Evolutionary conservation across 805 yeast species (phyloP), one percentile per base, ranked within the genome.

Genomic region (Schwanniomyces vanrijiae): DNA sequence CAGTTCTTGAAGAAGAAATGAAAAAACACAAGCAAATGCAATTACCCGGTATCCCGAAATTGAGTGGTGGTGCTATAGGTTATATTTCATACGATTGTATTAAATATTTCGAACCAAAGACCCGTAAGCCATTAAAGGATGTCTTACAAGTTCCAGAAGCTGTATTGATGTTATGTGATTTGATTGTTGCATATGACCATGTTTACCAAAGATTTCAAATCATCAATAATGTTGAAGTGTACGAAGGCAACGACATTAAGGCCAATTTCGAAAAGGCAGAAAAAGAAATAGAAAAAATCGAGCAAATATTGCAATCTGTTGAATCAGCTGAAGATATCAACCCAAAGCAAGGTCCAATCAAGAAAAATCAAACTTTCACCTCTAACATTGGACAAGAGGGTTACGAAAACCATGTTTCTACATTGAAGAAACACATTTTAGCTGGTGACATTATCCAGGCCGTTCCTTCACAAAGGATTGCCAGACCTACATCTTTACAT

Each of bases 51-150:
- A 72, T 91, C 42, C 89, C 96, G 11, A 81, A 78, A 52, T 71
- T 90, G 48, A 84, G 91, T 56, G 99, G 99, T 48, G 99, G 99
- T 53, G 98, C 98, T 5, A 79, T 92, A 45, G 99, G 99, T 1
- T 94, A 90, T 63, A 83, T 94, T 38, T 89, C 97, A 1, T 94
- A 94, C 60, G 99, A 94, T 66, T 94, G 99, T 73, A 87, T 94
- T 60, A 88, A 90, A 64, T 94, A 94, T 68, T 94, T 94, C 56
- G 99, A 94, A 70, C 99, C 99, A 49, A 84, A 78, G 56, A 92
- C 98, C 1, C 78, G 77, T 50, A 80, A 88, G 53, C 77, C 77
- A 3, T 74, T 91, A 55, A 82, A 86, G 55, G 98, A 94, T 65
- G 84, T 85, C 1, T 71, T 94, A 56, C 68, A 87, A 51, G 78